Percentiles rank a stretch among this genome's conserved stretches.
Evolutionary conservation across 169 alveolate genomes (phyloP).

Genomic region (Babesia sp.): DNA sequence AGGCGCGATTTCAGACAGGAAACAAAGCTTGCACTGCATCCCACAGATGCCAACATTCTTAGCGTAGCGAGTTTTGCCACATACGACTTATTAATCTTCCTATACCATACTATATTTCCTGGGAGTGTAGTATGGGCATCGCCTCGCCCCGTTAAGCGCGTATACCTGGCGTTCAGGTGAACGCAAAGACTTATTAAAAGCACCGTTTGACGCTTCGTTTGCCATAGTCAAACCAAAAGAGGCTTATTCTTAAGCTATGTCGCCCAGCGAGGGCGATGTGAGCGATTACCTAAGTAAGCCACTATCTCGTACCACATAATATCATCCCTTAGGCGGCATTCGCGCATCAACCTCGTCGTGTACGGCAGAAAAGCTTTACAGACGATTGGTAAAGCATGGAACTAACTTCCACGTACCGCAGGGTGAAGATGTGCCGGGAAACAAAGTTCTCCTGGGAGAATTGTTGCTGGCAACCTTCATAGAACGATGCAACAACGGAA

Average conservation of each 20-base stretch:
- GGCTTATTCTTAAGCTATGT: no score
- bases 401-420: background rate
- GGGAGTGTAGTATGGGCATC: no score
- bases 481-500: background rate
- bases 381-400: constrained; percentile 12
- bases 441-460: constrained; percentile 27
- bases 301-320: background rate
- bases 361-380: constrained; percentile 29
- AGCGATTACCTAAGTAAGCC: constrained; percentile 22
- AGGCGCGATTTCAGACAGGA: background rate
- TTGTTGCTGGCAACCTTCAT: constrained; percentile 9
- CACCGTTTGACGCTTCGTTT: no score
- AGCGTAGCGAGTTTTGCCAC: no score
- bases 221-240: no score
- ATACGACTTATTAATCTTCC: no score
- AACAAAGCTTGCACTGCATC: background rate
- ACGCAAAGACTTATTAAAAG: no score
- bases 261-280: background rate
- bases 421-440: constrained; percentile 16
- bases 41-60: no score
- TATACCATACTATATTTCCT: no score
- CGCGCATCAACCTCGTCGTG: background rate
- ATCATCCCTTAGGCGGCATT: constrained; percentile 1
- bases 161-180: no score
- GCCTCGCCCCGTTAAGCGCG: no score